Evolutionary conservation across 2,329 filamentous ascomycete genomes (phyloP).

Genomic region (Stachybotrys elegans): DNA sequence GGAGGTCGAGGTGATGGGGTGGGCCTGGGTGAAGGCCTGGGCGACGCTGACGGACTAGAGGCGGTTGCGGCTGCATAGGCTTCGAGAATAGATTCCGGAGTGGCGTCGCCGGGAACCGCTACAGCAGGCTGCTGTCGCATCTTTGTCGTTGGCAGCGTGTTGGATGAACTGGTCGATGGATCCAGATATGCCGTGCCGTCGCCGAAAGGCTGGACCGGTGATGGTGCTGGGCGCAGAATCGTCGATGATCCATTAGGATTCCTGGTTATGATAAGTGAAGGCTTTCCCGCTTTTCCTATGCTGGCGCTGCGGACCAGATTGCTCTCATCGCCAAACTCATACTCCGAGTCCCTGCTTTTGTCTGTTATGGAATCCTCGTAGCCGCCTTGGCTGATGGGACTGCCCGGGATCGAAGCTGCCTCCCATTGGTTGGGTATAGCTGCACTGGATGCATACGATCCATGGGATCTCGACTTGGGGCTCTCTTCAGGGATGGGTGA

Average conservation of each 20-base stretch:
- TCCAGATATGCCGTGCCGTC: constrained; percentile 43
- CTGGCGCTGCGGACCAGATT: constrained; percentile 57
- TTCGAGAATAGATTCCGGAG: constrained; percentile 42
- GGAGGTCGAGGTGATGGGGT: constrained; percentile 22
- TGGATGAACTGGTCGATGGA: constrained; percentile 40
- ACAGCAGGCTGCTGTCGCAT: constrained; percentile 11
- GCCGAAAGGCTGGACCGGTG: constrained; percentile 34
- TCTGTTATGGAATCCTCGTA: constrained; percentile 46
- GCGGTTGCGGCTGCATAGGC: constrained; percentile 46
- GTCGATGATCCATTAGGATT: constrained; percentile 8
- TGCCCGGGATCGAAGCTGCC: constrained; percentile 38
- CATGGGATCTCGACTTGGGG: constrained; percentile 50
- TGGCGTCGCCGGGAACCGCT: constrained; percentile 19
- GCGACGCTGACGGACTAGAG: constrained; percentile 31
- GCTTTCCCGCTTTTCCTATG: constrained; percentile 55
- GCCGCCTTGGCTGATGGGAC: constrained; percentile 41
- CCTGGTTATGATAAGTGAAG: constrained; percentile 44
- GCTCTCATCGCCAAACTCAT: constrained; percentile 49
- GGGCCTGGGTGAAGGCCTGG: constrained; percentile 17
- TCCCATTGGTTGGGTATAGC: constrained; percentile 67
- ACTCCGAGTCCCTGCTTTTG: constrained; percentile 32
- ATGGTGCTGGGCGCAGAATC: constrained; percentile 24
- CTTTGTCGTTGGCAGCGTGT: constrained; percentile 28
- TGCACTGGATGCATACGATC: constrained; percentile 66
- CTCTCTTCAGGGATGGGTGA: constrained; percentile 74